Conservation (phyloP, 1,139 yeast species). For the Hyphopichia burtonii region DNA sequence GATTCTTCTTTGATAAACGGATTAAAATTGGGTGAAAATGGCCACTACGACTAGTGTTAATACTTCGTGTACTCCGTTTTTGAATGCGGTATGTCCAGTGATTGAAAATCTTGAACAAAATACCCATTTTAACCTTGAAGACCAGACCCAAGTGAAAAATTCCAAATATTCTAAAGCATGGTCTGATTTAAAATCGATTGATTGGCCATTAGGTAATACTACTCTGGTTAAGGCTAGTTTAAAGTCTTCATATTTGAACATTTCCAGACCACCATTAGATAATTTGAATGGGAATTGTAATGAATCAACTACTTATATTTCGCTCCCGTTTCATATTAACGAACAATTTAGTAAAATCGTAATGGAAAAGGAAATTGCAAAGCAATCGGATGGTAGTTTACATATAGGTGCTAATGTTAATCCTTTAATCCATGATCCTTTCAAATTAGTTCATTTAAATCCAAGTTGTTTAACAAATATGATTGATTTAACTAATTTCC, state of each 20-base stretch:
- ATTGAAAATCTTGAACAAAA: constrained; percentile 33
- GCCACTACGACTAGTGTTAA: no score
- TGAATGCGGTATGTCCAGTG: constrained; percentile 43
- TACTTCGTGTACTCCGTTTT: constrained; percentile 23
- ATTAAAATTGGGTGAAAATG: no score
- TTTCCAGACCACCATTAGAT: constrained; percentile 38
- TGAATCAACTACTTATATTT: constrained; percentile 45
- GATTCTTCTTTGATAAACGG: no score
- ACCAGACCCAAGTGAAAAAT: not conserved
- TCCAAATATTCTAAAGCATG: not conserved
- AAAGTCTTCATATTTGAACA: constrained; percentile 30
- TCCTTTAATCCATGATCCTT: constrained; percentile 54
- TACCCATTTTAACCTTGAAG: constrained; percentile 28
- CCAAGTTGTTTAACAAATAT: constrained; percentile 51
- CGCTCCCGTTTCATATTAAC: constrained; percentile 42
- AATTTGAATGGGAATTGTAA: constrained; percentile 16
- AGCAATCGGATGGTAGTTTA: constrained; percentile 44
- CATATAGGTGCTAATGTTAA: constrained; percentile 58
- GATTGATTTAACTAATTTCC: constrained; percentile 15
- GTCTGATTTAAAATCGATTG: constrained; percentile 7
- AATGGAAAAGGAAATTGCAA: constrained; percentile 24
- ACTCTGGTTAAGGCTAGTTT: constrained; percentile 17
- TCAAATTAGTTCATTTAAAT: constrained; percentile 48
- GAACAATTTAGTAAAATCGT: constrained; percentile 29
- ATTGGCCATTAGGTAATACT: constrained; percentile 37